A percentile compares a stretch with the other conserved stretches of the same genome.
Evolutionary conservation across 2,329 filamentous ascomycete species (phyloP).

Genomic region (Penicillium sp.): DNA sequence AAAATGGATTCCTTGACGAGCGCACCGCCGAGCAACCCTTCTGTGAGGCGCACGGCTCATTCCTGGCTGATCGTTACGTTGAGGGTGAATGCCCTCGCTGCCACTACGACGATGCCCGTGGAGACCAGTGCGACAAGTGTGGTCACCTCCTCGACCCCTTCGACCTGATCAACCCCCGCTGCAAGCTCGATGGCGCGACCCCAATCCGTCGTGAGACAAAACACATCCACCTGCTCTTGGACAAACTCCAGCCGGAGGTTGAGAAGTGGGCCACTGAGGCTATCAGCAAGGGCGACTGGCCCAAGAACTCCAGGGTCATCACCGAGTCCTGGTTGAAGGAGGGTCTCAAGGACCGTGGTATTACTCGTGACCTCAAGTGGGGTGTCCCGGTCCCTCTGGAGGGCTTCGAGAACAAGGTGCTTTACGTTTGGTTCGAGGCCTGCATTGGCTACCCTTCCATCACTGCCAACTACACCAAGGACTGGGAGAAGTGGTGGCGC

Average conservation of each 20-base stretch:
- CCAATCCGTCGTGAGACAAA: constrained; percentile 82
- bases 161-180: constrained; percentile 80
- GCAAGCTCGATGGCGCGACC: constrained; percentile 85
- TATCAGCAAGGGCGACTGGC: constrained; percentile 67
- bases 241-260: constrained; percentile 77
- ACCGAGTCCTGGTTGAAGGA: constrained; percentile 61
- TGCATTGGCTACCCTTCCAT: constrained; percentile 96
- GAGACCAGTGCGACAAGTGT: constrained; percentile 76
- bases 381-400: constrained; percentile 66
- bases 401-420: constrained; percentile 74
- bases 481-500: constrained; percentile 96
- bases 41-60: constrained; percentile 67
- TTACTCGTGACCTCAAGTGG: constrained; percentile 92
- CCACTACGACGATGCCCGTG: constrained; percentile 69
- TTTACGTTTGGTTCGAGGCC: constrained; percentile 93
- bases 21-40: constrained; percentile 86
- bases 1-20: constrained; percentile 88
- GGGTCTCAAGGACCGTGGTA: constrained; percentile 82
- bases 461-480: constrained; percentile 80
- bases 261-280: constrained; percentile 76
- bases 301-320: constrained; percentile 49
- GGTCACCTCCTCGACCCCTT: constrained; percentile 72
- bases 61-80: constrained; percentile 76
- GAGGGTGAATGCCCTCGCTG: constrained; percentile 54
- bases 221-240: constrained; percentile 85